These are phyloP conservation scores for Rehmannia glutinosa DNA, from an alignment of 257 asterid species.

Conservation along the genomic window DNA sequence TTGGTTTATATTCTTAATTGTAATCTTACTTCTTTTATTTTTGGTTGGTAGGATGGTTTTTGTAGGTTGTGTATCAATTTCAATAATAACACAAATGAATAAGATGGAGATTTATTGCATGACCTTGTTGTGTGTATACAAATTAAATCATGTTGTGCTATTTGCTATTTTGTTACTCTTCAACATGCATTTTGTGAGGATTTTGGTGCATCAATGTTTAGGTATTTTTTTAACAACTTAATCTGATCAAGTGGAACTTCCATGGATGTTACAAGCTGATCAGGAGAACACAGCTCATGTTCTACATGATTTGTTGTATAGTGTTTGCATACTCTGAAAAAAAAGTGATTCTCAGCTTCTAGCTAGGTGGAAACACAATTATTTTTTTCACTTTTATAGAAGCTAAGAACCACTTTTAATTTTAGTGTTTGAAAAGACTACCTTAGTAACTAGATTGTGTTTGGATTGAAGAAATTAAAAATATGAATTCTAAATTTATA, in stretches of 20 bases:
- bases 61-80: slow-evolving; percentile 17
- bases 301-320: too few relatives aligned
- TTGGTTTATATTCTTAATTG: slow-evolving; percentile 11
- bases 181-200: not conserved
- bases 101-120: slow-evolving; percentile 31
- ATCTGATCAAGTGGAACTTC: not conserved
- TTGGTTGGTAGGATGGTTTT: not conserved
- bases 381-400: too few relatives aligned
- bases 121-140: not conserved
- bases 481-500: too few relatives aligned
- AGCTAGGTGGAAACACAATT: too few relatives aligned
- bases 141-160: not conserved
- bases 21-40: slow-evolving; percentile 20
- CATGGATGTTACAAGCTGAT: not conserved
- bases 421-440: too few relatives aligned
- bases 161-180: not conserved
- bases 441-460: too few relatives aligned
- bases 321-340: too few relatives aligned
- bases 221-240: not conserved
- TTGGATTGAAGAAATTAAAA: too few relatives aligned
- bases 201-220: not conserved
- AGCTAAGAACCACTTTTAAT: too few relatives aligned
- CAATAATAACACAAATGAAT: slow-evolving; percentile 22
- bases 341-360: too few relatives aligned
- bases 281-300: too few relatives aligned